Base-by-base conservation (phyloP, 108 stramenopile genomes). In the Poteriospumella lacustris region DNA sequence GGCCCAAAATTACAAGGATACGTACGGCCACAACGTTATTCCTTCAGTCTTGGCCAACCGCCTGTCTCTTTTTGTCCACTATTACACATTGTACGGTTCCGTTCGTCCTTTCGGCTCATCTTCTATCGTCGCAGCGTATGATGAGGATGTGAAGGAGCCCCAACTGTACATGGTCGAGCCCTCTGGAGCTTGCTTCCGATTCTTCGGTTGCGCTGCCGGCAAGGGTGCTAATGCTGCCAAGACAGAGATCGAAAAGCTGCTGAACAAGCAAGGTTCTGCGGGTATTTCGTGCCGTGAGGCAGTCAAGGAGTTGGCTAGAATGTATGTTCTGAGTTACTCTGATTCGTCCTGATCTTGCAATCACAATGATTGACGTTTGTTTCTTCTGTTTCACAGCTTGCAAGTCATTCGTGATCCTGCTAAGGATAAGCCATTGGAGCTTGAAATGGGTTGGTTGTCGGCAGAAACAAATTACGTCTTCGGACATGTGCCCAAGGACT, bases 391-490 rank as follows among this genome's bases (percentile, higher is more conserved):
- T 15, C 44, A 24, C 64, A 84, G 84, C 76, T 83, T 99, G 52
- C 89, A 94, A 78, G 78, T 91, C 42, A 79, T 97, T 29, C 93
- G 93, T 79, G 92, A 96, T 77, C 91, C 90, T 69, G 81, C 86
- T 39, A 97, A 97, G 90, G 96, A 97, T 80, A 98, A 98, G 87
- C 96, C 97, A 2, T 93, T 99, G 80, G 95, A 96, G 80, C 75
- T 97, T 47, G 98, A 99, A 80, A 88, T 96, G 84, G 90, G 90
- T 44, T 99, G 97, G 97, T 81, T 97, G 64, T 90, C 90, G 75
- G 91, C 95, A 84, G 93, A 82, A 29, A 92, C 80, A 59, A 84
- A 82, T 43, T 95, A 90, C 89, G 89, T 92, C 79, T 92, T 94
- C 86, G 64, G 75, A 77, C 90, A 87, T 68, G 94, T 97, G 42